Percentiles rank a stretch among this genome's conserved stretches.
Evolutionary conservation across 805 yeast genomes (phyloP).

Genomic region (Yamadazyma phyllophila): DNA sequence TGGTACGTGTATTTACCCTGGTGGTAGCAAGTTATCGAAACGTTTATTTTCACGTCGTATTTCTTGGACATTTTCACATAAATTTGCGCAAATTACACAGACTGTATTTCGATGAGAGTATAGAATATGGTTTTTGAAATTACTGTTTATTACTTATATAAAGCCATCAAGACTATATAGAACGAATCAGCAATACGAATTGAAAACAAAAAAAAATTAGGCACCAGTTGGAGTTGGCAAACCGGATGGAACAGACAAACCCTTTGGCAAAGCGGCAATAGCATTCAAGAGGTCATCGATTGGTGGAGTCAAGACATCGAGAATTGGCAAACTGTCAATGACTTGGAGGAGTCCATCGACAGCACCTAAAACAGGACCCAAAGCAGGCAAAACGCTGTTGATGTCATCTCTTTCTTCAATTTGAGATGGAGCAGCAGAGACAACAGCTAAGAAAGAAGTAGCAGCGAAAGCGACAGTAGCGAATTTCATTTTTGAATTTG

Average conservation of each 20-base stretch:
- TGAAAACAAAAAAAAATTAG: neutral
- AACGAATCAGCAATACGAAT: neutral
- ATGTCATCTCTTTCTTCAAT: slow-evolving; percentile 9
- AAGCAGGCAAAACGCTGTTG: slow-evolving; percentile 8
- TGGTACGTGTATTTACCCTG: no score
- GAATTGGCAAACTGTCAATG: slow-evolving; percentile 10
- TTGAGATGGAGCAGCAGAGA: slow-evolving; percentile 12
- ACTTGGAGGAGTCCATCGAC: slow-evolving; percentile 6
- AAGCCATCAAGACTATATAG: neutral
- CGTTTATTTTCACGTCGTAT: no score
- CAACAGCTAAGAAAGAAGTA: slow-evolving; percentile 9
- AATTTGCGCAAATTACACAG: no score
- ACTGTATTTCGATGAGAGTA: no score
- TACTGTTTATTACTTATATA: neutral
- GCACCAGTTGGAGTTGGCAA: slow-evolving; percentile 5
- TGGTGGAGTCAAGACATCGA: slow-evolving; percentile 9
- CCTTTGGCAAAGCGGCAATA: slow-evolving; percentile 9
- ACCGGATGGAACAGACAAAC: slow-evolving; percentile 10
- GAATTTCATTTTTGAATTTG: slow-evolving; percentile 10
- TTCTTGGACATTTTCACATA: no score
- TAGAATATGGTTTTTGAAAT: neutral
- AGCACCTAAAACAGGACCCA: slow-evolving; percentile 8
- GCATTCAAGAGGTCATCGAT: slow-evolving; percentile 12
- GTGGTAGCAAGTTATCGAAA: no score
- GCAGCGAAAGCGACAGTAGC: slow-evolving; percentile 6